Evolutionary conservation across 2,329 filamentous ascomycete species (phyloP).

Genomic region (Chrysoporthe puriensis): DNA sequence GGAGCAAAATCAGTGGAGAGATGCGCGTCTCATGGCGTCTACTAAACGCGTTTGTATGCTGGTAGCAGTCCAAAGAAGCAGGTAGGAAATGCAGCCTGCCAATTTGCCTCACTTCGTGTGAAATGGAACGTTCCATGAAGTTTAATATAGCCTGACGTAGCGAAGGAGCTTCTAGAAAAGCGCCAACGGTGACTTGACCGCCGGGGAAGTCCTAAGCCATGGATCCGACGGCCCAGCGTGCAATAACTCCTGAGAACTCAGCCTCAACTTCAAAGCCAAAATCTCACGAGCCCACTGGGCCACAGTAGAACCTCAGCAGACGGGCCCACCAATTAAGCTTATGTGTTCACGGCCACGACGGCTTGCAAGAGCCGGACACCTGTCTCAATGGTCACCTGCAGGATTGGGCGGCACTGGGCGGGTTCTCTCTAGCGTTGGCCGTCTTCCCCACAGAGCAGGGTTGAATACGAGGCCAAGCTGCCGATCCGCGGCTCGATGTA

Average conservation of each 20-base stretch:
- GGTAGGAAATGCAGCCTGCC: background rate
- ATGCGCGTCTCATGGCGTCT: background rate
- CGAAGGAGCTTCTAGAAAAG: background rate
- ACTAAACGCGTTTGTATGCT: background rate
- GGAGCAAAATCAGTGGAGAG: background rate
- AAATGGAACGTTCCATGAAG: conserved; percentile 5
- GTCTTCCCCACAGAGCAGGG: conserved; percentile 3
- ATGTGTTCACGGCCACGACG: background rate
- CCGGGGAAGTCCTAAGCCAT: background rate
- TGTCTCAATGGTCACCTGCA: background rate
- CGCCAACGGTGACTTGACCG: background rate
- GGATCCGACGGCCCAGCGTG: background rate
- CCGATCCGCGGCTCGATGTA: conserved; percentile 10
- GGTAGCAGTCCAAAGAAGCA: background rate
- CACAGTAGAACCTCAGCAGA: background rate
- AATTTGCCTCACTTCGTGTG: background rate
- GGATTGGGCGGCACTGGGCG: background rate
- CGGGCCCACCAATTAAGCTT: conserved; percentile 5
- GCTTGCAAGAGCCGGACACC: background rate
- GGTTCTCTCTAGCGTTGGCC: conserved; percentile 7
- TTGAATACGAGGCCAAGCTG: conserved; percentile 14
- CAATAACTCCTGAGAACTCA: background rate
- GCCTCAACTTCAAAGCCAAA: background rate
- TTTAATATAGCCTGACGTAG: background rate
- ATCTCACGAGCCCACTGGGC: background rate